These are phyloP conservation scores for Madurella mycetomatis DNA, from an alignment of 2,329 filamentous ascomycete species.

Conservation along the genomic window DNA sequence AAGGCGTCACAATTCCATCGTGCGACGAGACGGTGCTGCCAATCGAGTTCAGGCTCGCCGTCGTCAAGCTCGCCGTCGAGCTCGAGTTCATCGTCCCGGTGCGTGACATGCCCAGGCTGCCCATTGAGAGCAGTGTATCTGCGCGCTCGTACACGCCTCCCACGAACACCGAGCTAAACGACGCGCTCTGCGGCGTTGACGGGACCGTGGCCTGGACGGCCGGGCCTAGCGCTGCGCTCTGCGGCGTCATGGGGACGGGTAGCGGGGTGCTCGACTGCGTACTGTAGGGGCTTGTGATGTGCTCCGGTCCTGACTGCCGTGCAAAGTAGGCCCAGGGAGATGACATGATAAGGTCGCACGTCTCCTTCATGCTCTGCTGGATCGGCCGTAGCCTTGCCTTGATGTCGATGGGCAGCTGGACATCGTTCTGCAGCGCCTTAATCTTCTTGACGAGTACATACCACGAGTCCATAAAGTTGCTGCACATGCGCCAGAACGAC, in stretches of 20 bases:
- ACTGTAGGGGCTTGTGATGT: slow-evolving; percentile 28
- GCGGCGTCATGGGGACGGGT: slow-evolving; percentile 68
- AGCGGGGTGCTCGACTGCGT: slow-evolving; percentile 32
- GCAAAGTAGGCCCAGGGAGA: slow-evolving; percentile 53
- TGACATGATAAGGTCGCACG: slow-evolving; percentile 63
- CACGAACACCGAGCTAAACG: slow-evolving; percentile 51
- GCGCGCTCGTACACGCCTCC: slow-evolving; percentile 59
- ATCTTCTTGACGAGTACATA: slow-evolving; percentile 59
- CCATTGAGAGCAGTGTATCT: slow-evolving; percentile 53
- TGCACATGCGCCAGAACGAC: slow-evolving; percentile 66
- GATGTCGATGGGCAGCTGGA: slow-evolving; percentile 60
- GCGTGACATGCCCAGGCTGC: slow-evolving; percentile 55
- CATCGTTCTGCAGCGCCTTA: slow-evolving; percentile 48
- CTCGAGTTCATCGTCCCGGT: slow-evolving; percentile 52
- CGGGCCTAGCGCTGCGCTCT: slow-evolving; percentile 83
- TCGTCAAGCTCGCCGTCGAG: slow-evolving; percentile 50
- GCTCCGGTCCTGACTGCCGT: slow-evolving; percentile 14
- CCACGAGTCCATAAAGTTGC: slow-evolving; percentile 68
- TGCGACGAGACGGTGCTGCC: slow-evolving; percentile 28
- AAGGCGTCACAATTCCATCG: slow-evolving; percentile 30
- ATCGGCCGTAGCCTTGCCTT: slow-evolving; percentile 72
- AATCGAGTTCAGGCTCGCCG: slow-evolving; percentile 46
- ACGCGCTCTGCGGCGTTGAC: slow-evolving; percentile 58
- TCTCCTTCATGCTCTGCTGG: slow-evolving; percentile 78
- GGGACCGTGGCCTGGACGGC: slow-evolving; percentile 87